Evolutionary conservation across 306 rosid genomes (phyloP).

Genomic region (Mimosa pudica): DNA sequence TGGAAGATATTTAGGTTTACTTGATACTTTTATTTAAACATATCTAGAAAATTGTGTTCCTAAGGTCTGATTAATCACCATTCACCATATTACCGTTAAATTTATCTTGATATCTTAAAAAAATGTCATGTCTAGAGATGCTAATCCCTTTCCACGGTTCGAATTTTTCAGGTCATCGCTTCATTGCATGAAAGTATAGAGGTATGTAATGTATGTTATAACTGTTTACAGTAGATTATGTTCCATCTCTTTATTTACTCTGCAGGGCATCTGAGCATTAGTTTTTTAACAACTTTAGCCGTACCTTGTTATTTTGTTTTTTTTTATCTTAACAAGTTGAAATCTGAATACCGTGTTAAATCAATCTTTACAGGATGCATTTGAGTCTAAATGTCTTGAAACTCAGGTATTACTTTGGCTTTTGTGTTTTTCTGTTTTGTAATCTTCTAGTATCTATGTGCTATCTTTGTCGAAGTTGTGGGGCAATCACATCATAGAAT

Average conservation of each 20-base stretch:
- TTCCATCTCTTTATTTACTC: not conserved
- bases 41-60: slow-evolving; percentile 3
- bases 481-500: not conserved
- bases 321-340: not conserved
- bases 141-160: slow-evolving; percentile 24
- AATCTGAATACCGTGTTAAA: not conserved
- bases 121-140: slow-evolving; percentile 1
- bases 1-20: not conserved
- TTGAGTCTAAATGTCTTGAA: slow-evolving; percentile 15
- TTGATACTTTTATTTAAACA: not conserved
- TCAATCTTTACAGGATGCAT: slow-evolving; percentile 13
- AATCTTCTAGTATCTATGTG: not conserved
- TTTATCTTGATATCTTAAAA: slow-evolving; percentile 5
- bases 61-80: slow-evolving; percentile 21
- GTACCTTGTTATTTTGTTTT: not conserved
- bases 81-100: not conserved
- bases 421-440: not conserved
- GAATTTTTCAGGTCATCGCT: slow-evolving; percentile 67
- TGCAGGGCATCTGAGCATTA: not conserved
- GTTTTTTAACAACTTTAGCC: not conserved
- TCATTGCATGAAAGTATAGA: slow-evolving; percentile 75
- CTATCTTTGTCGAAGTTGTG: not conserved
- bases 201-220: slow-evolving; percentile 46
- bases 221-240: not conserved
- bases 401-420: not conserved